phyloP scores from a whole-genome alignment of 2,329 filamentous ascomycete species.

The Thielaviopsis euricoi region DNA sequence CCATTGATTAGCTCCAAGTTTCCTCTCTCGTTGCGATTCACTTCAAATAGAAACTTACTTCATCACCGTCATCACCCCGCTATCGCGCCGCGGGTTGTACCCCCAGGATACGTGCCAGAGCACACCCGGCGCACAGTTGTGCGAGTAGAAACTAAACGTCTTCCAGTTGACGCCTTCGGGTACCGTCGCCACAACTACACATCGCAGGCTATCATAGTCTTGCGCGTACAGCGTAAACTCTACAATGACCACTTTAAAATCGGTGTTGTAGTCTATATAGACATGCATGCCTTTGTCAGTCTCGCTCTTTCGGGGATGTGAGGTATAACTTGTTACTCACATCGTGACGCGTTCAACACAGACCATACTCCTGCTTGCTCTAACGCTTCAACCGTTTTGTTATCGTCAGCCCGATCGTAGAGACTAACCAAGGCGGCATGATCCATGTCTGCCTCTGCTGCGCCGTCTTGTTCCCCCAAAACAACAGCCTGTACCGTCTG shows the following conservation, averaged over 20 bases:
- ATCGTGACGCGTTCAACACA: slow-evolving; percentile 9
- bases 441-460: too few relatives aligned
- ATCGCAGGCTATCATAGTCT: slow-evolving; percentile 11
- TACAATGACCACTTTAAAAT: slow-evolving; percentile 7
- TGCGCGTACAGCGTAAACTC: slow-evolving; percentile 3
- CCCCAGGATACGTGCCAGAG: slow-evolving; percentile 20
- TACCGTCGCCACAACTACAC: slow-evolving; percentile 11
- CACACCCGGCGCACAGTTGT: slow-evolving; percentile 14
- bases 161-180: slow-evolving; percentile 11
- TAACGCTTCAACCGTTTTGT: background rate
- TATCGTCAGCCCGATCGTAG: too few relatives aligned
- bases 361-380: slow-evolving; percentile 9
- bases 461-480: background rate
- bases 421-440: too few relatives aligned
- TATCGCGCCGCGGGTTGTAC: slow-evolving; percentile 17
- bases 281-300: background rate
- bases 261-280: slow-evolving; percentile 5
- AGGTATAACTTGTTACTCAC: background rate
- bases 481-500: background rate
- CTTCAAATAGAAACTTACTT: slow-evolving; percentile 17
- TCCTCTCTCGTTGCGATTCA: background rate
- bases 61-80: slow-evolving; percentile 18
- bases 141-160: slow-evolving; percentile 15
- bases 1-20: background rate
- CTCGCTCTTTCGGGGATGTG: background rate